These are phyloP conservation scores for Pichia ethanolica DNA, from an alignment of 805 yeast species.

Conservation along the genomic window DNA sequence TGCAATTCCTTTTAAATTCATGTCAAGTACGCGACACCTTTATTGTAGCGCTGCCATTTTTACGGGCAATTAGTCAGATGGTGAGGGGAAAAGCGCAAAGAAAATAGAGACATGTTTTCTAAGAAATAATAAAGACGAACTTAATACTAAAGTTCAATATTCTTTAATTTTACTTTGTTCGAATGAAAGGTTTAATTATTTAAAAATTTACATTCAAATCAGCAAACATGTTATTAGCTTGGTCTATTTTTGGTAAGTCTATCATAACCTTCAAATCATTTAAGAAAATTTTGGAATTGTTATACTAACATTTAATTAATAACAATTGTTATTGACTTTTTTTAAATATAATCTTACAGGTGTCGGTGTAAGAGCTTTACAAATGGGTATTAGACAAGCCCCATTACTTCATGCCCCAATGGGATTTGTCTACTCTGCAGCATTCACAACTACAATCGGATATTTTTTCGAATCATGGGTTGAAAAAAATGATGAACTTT, in stretches of 20 bases:
- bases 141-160: too few relatives aligned
- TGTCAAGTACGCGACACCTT: background rate
- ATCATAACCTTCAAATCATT: background rate
- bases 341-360: slow-evolving; percentile 19
- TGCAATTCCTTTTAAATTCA: background rate
- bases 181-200: too few relatives aligned
- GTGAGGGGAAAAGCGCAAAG: background rate
- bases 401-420: slow-evolving; percentile 31
- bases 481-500: slow-evolving; percentile 31
- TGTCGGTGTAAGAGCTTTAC: slow-evolving; percentile 36
- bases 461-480: slow-evolving; percentile 32
- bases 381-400: slow-evolving; percentile 36
- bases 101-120: background rate
- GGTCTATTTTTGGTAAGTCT: slow-evolving; percentile 33
- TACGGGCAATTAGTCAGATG: background rate
- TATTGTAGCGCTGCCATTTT: background rate
- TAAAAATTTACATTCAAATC: too few relatives aligned
- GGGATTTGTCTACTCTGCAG: slow-evolving; percentile 39
- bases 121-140: too few relatives aligned
- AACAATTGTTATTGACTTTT: background rate
- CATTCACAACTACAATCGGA: slow-evolving; percentile 37
- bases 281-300: too few relatives aligned
- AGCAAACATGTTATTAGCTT: slow-evolving; percentile 24
- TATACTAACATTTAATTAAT: background rate
- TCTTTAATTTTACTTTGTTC: too few relatives aligned